phyloP scores from a whole-genome alignment of 1,139 yeast genomes.

The Taphrina deformans region DNA sequence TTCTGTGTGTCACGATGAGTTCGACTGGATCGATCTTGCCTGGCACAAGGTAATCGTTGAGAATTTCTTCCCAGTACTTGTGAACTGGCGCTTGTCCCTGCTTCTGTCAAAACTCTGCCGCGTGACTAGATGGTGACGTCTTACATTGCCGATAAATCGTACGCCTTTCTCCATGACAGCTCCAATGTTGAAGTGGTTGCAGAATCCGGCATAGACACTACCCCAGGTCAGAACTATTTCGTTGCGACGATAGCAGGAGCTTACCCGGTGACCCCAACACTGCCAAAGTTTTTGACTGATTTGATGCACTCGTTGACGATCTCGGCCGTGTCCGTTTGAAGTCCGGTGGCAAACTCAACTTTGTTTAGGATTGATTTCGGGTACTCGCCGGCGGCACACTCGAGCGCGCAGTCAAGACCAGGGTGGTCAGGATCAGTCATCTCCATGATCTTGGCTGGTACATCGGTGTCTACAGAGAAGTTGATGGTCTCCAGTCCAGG shows the following conservation, averaged over 20 bases:
- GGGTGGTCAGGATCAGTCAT: conserved; percentile 28
- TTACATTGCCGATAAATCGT: conserved; percentile 28
- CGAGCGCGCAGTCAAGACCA: conserved; percentile 35
- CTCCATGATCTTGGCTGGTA: conserved; percentile 24
- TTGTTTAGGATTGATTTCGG: conserved; percentile 32
- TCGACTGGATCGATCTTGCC: conserved; percentile 33
- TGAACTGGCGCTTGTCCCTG: conserved; percentile 38
- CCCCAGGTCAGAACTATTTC: not conserved
- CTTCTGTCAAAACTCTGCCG: not conserved
- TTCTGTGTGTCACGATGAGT: conserved; percentile 33
- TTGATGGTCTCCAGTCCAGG: conserved; percentile 32
- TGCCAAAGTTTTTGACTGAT: conserved; percentile 33
- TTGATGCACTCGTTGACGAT: conserved; percentile 33
- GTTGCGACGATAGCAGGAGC: not conserved
- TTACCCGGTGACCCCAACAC: conserved; percentile 22
- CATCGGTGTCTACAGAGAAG: conserved; percentile 30
- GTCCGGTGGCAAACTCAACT: conserved; percentile 32
- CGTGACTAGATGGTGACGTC: not conserved
- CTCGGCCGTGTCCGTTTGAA: conserved; percentile 37
- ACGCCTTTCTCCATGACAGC: conserved; percentile 36
- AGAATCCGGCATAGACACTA: conserved; percentile 32
- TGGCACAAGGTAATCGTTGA: conserved; percentile 23
- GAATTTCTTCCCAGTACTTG: conserved; percentile 34
- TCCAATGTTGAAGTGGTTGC: conserved; percentile 37
- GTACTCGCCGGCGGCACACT: conserved; percentile 35